Evolutionary conservation across 2,329 filamentous ascomycete genomes (phyloP), one percentile per base, ranked within the genome.

Genomic region (Botryotinia convoluta): DNA sequence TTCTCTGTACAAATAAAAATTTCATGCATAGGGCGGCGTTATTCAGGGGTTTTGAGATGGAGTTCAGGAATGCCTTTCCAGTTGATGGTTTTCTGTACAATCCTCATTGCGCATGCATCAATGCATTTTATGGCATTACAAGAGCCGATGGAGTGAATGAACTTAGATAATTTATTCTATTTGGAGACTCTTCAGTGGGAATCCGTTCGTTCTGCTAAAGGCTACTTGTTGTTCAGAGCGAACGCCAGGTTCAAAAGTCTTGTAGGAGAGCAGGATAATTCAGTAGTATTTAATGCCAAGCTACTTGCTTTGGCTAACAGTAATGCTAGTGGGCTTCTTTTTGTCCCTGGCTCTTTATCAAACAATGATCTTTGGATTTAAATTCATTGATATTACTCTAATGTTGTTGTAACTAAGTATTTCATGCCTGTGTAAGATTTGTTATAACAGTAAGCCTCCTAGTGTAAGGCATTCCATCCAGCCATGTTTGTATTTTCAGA

Each of bases 291-390:
- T 32, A 45, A 72, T 72, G 70, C 61, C 70, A 67, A 67, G 75
- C 74, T 75, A 63, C 42, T 73, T 73, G 77, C 76, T 76, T 69
- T 74, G 75, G 77, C 76, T 76, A 65, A 76, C 76, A 79, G 76
- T 79, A 74, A 76, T 76, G 77, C 72, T 73, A 75, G 63, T 74
- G 74, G 70, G 37, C 29, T 63, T 54, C 26, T 73, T 77, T 18
- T 76, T 70, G 75, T 75, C 75, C 68, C 37, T 74, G 54, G 60
- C 45, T 74, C 67, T 73, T 67, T 48, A 67, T 65, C 22, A 32
- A 67, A 32, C 60, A 69, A 45, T 68, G 42, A 59, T 62, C 61
- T 75, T 57, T 69, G 48, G 35, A 72, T 57, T 44, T 37, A 37
- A 69, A 69, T 57, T 69, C 48, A 44, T 69, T 57, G 35, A 5